Conservation (phyloP, 1,284 basidiomycete species). For the Marasmius sp. region DNA sequence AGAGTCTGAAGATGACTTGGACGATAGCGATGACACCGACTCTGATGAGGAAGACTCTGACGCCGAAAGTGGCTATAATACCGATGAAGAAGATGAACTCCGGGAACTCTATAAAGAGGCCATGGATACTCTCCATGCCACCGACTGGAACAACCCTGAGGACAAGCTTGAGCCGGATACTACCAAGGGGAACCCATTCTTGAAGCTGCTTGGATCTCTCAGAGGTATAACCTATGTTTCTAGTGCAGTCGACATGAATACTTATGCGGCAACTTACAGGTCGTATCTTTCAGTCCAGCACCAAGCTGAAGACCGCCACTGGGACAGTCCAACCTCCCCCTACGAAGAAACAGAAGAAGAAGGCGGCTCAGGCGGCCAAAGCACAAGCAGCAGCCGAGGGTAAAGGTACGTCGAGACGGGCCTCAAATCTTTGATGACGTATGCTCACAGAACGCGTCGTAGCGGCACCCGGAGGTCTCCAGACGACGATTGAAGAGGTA, state of each 20-base stretch:
- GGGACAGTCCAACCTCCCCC: slow-evolving; percentile 16
- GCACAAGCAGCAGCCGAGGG: not conserved
- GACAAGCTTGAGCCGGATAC: slow-evolving; percentile 32
- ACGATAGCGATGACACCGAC: slow-evolving; percentile 37
- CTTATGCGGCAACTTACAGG: slow-evolving; percentile 37
- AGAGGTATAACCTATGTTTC: slow-evolving; percentile 46
- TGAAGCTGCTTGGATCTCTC: slow-evolving; percentile 68
- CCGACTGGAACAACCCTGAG: slow-evolving; percentile 53
- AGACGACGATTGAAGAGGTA: slow-evolving; percentile 64
- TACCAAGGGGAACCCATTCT: slow-evolving; percentile 66
- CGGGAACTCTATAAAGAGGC: slow-evolving; percentile 64
- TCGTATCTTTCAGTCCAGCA: slow-evolving; percentile 65
- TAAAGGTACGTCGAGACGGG: not conserved
- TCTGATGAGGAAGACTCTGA: slow-evolving; percentile 24
- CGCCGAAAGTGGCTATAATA: slow-evolving; percentile 55
- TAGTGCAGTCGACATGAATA: not conserved
- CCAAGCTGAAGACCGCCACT: slow-evolving; percentile 45
- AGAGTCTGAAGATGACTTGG: slow-evolving; percentile 32
- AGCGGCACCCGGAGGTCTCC: slow-evolving; percentile 32
- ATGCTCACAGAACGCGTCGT: slow-evolving; percentile 8
- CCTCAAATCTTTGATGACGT: not conserved
- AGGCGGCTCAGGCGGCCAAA: not conserved
- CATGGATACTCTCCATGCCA: slow-evolving; percentile 63
- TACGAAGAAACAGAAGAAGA: not conserved
- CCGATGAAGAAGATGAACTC: slow-evolving; percentile 66